Evolutionary conservation across 768 basidiomycete genomes (phyloP), one percentile per base, ranked within the genome.

Genomic region (Lactifluus piperatus): DNA sequence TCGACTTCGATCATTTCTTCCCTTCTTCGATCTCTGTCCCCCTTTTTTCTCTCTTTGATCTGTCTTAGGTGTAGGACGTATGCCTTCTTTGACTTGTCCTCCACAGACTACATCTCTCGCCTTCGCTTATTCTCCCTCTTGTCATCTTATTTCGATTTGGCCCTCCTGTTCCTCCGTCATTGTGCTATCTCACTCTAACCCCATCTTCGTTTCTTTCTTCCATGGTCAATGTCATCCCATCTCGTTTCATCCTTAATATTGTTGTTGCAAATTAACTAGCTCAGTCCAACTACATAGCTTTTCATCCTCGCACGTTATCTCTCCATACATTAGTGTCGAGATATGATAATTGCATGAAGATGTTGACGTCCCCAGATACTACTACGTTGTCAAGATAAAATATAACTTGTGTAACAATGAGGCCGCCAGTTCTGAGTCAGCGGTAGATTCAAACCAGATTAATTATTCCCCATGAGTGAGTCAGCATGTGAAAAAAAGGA

Each of bases 251-350:
- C 32, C 22, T 20, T 56, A 51, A 32, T 46, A 51, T 20, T 56
- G 59, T 60, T 60, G 59, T 60, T 56, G 45, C 59, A 60, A n/a
- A 60, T 51, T 56, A 56, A 46, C 59, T 56, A 60, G 48, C 50
- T 56, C 49, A 46, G 49, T 41, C 30, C 43, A 55, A 29, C 41
- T 22, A 32, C 47, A 60, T 55, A 60, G 34, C 58, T 30, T 20
- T 55, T 55, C 48, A 60, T 20, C 47, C 41, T 30, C 32, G 27
- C 14, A 24, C 24, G 53, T 26, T 44, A 60, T 55, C 53, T 49
- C 41, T 53, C 37, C 20, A 29, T 50, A 50, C 49, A 55, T 51
- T 50, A 47, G 41, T 60, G 43, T 34, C 20, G 27, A 51, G 41
- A 55, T 43, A 55, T 22, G 34, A 43, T 60, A 49, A 36, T 55